Percentiles rank a stretch among this genome's conserved stretches.
Evolutionary conservation across 129 eudicot species (phyloP).

Genomic region (Kitagawia praeruptora): DNA sequence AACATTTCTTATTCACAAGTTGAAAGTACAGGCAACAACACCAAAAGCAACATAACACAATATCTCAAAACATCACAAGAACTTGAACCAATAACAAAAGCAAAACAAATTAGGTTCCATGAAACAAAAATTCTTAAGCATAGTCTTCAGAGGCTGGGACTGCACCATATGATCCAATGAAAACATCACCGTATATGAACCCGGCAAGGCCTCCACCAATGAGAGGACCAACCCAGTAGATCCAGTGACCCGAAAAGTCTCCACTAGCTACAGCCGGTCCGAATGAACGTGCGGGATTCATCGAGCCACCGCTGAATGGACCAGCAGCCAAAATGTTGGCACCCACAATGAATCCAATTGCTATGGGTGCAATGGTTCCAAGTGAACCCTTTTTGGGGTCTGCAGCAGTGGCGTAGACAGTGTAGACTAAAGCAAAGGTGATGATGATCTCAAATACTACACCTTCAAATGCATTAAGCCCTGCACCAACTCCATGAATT

Average conservation of each 20-base stretch:
- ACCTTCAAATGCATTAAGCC: slow-evolving; percentile 38
- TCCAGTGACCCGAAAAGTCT: slow-evolving; percentile 40
- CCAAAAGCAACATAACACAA: background rate
- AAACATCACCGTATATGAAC: slow-evolving; percentile 36
- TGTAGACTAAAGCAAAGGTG: slow-evolving; percentile 52
- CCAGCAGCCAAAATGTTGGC: slow-evolving; percentile 77
- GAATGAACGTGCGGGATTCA: slow-evolving; percentile 70
- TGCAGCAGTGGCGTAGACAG: slow-evolving; percentile 57
- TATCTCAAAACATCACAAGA: background rate
- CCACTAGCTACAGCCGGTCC: slow-evolving; percentile 67
- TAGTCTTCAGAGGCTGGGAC: slow-evolving; percentile 37
- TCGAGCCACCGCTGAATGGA: slow-evolving; percentile 62
- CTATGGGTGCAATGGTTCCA: slow-evolving; percentile 52
- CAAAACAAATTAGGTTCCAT: background rate
- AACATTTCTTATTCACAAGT: slow-evolving; percentile 3
- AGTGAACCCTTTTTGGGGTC: slow-evolving; percentile 69
- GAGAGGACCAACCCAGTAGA: slow-evolving; percentile 70
- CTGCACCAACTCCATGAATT: slow-evolving; percentile 48
- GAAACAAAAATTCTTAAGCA: slow-evolving; percentile 21
- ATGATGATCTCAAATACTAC: slow-evolving; percentile 50
- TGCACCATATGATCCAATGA: slow-evolving; percentile 43
- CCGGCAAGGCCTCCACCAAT: slow-evolving; percentile 70
- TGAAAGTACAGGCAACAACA: background rate
- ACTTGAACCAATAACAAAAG: background rate
- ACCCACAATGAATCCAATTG: slow-evolving; percentile 64